phyloP scores from a whole-genome alignment of 331 rosid genomes.

The Acacia concinna region DNA sequence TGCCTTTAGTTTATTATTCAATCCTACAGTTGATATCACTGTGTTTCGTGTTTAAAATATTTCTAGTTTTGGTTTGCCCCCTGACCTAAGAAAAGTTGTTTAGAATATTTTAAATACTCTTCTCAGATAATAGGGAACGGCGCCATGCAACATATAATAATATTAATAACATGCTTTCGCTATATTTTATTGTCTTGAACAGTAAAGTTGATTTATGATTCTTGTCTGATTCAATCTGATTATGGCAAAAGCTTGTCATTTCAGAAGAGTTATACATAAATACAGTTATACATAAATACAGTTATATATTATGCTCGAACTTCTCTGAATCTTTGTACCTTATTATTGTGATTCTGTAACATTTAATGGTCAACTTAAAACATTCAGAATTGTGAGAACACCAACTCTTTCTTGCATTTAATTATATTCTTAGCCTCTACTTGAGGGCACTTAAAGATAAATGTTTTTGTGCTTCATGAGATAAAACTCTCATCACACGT shows the following conservation, averaged over 20 bases:
- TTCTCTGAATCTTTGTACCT: not conserved
- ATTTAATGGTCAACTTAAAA: constrained; percentile 8
- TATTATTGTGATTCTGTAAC: constrained; percentile 6
- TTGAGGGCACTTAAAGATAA: too few relatives aligned
- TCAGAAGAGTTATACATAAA: not conserved
- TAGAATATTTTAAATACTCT: not conserved
- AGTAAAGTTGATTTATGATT: constrained; percentile 26
- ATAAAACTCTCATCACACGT: too few relatives aligned
- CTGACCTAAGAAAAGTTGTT: constrained; percentile 17
- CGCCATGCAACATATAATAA: not conserved
- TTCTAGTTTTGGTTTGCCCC: constrained; percentile 16
- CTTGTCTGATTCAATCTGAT: constrained; percentile 20
- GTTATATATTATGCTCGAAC: constrained; percentile 1
- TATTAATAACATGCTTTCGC: not conserved
- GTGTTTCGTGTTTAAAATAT: not conserved
- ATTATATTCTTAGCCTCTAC: not conserved
- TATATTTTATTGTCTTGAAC: constrained; percentile 10
- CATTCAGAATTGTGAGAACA: not conserved
- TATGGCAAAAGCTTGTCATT: constrained; percentile 1
- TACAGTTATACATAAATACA: not conserved
- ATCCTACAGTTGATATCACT: not conserved
- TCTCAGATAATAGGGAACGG: not conserved
- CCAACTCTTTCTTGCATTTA: not conserved
- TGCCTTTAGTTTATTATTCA: not conserved
- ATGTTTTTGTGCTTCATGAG: too few relatives aligned